These are phyloP conservation scores for Hypoxylon lienhwacheense DNA, from an alignment of 495 filamentous ascomycete species.

Conservation along the genomic window DNA sequence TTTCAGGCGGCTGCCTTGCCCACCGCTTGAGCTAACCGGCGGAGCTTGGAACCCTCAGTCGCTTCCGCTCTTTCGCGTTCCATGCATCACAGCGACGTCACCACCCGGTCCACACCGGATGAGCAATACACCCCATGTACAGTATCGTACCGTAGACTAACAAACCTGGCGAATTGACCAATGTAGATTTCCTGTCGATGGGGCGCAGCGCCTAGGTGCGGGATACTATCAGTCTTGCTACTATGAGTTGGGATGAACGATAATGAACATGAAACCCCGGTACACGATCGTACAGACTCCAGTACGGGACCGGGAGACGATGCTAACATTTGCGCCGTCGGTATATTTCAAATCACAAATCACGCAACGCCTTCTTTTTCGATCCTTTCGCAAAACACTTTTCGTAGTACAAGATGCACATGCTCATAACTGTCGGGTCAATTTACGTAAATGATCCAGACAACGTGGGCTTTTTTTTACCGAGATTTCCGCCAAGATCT, in stretches of 20 bases:
- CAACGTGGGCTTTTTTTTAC: neutral
- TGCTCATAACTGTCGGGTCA: no score
- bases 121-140: neutral
- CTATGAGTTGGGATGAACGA: neutral
- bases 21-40: constrained; percentile 20
- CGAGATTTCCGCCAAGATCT: neutral
- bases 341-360: no score
- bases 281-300: no score
- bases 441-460: neutral
- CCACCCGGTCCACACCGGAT: neutral
- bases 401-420: no score
- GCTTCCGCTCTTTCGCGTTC: constrained; percentile 28
- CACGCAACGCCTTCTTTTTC: no score
- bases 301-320: no score
- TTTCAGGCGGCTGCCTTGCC: constrained; percentile 1
- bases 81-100: constrained; percentile 31
- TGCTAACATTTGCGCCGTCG: no score
- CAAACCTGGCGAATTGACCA: neutral
- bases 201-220: constrained; percentile 2
- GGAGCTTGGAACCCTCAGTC: neutral
- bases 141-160: neutral
- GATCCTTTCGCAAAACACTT: no score
- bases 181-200: constrained; percentile 12
- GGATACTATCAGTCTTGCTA: neutral
- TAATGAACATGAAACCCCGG: no score